Evolutionary conservation across 768 basidiomycete genomes (phyloP).

Genomic region (Cyclocybe cylindracea): DNA sequence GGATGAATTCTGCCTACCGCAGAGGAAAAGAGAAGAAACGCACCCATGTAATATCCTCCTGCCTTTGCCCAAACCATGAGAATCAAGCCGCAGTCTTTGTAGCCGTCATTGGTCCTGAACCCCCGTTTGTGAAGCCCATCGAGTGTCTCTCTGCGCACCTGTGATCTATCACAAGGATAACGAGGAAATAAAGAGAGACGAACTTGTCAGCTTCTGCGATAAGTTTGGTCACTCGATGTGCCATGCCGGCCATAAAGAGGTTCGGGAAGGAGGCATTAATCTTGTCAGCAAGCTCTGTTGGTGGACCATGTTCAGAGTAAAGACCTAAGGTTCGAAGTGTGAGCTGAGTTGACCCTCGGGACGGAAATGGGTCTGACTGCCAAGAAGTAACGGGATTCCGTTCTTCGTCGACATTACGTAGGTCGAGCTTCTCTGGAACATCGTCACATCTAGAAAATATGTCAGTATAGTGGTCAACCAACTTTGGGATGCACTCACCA

Average conservation of each 20-base stretch:
- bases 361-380: constrained; percentile 13
- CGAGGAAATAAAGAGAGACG: constrained; percentile 7
- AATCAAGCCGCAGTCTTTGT: constrained; percentile 51
- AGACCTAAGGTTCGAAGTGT: constrained; percentile 20
- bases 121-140: constrained; percentile 58
- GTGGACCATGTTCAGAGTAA: constrained; percentile 50
- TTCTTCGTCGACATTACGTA: constrained; percentile 54
- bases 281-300: constrained; percentile 50
- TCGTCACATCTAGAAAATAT: constrained; percentile 46
- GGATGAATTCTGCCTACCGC: not conserved
- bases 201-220: constrained; percentile 62
- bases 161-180: not conserved
- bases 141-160: constrained; percentile 30
- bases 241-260: constrained; percentile 25
- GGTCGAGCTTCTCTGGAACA: constrained; percentile 60
- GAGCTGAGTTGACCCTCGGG: not conserved
- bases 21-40: constrained; percentile 1
- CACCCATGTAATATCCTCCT: constrained; percentile 73
- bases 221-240: constrained; percentile 31
- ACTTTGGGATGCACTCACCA: constrained; percentile 17
- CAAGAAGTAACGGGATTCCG: constrained; percentile 30
- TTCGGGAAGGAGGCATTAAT: constrained; percentile 51
- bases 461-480: too few relatives aligned
- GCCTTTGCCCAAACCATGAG: constrained; percentile 46
- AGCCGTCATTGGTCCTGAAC: constrained; percentile 55